Conservation (phyloP, 768 basidiomycete species). For the Psilocybe tampanensis region DNA sequence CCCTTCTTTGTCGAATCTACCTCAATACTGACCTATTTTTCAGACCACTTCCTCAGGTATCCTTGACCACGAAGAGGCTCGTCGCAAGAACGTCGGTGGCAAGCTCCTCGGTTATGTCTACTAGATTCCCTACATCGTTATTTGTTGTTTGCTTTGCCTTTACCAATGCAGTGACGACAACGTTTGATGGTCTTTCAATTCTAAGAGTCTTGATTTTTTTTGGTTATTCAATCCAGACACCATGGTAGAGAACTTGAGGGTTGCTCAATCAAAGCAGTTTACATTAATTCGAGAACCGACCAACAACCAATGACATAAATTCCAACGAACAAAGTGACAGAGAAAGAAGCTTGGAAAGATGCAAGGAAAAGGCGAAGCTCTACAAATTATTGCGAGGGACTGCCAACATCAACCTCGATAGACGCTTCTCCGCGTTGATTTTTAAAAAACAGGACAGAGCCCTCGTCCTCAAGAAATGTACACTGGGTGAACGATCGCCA, state of each 20-base stretch:
- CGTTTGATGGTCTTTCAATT: too few relatives aligned
- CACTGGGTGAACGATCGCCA: constrained; percentile 65
- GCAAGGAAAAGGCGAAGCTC: background rate
- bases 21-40: constrained; percentile 5
- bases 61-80: constrained; percentile 98
- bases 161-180: background rate
- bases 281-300: too few relatives aligned
- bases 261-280: too few relatives aligned
- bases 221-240: too few relatives aligned
- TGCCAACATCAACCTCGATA: constrained; percentile 10
- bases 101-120: constrained; percentile 94
- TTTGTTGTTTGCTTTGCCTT: background rate
- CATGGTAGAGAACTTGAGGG: too few relatives aligned
- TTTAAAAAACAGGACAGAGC: constrained; percentile 57
- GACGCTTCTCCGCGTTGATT: constrained; percentile 47
- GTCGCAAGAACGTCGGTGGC: constrained; percentile 97
- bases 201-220: too few relatives aligned
- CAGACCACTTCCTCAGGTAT: constrained; percentile 99
- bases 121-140: constrained; percentile 38
- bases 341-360: too few relatives aligned
- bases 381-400: background rate
- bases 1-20: background rate
- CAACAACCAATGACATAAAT: too few relatives aligned
- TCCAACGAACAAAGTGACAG: too few relatives aligned
- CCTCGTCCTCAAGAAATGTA: constrained; percentile 58